Evolutionary conservation across 2,329 filamentous ascomycete genomes (phyloP).

Genomic region (Nigrospora sphaerica): DNA sequence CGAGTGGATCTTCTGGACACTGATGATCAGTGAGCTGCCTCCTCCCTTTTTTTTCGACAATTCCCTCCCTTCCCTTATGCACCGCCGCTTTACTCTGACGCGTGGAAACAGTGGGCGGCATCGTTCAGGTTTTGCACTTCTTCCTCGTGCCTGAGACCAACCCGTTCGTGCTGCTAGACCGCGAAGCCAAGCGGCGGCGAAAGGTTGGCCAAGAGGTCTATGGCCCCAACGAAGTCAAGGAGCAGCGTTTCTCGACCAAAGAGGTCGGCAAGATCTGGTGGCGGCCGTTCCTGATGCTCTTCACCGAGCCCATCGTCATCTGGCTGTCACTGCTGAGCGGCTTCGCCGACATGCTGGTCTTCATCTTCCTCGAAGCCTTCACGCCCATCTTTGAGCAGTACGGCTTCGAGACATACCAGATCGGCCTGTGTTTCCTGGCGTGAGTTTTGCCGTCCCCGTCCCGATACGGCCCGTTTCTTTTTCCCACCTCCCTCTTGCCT

Average conservation of each 20-base stretch:
- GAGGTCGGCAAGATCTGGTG: slow-evolving; percentile 43
- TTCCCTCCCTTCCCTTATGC: no score
- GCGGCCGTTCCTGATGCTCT: slow-evolving; percentile 55
- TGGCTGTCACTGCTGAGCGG: slow-evolving; percentile 52
- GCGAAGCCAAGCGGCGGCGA: slow-evolving; percentile 48
- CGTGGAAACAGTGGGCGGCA: slow-evolving; percentile 30
- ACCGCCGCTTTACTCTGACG: no score
- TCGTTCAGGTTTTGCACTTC: slow-evolving; percentile 45
- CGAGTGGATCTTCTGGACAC: slow-evolving; percentile 58
- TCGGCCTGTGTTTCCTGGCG: slow-evolving; percentile 32
- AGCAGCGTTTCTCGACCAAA: slow-evolving; percentile 29
- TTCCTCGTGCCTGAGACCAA: slow-evolving; percentile 53
- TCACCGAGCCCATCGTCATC: slow-evolving; percentile 55
- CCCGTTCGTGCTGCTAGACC: slow-evolving; percentile 48
- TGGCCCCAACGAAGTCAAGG: slow-evolving; percentile 40
- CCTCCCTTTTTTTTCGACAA: not conserved
- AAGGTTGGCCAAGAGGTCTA: slow-evolving; percentile 36
- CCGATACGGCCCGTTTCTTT: no score
- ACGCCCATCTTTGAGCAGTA: slow-evolving; percentile 52
- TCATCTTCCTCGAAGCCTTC: slow-evolving; percentile 60
- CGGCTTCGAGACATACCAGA: slow-evolving; percentile 37
- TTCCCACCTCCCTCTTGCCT: not conserved
- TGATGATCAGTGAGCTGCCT: slow-evolving; percentile 34
- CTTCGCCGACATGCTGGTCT: slow-evolving; percentile 58
- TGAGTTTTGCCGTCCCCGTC: not conserved